phyloP scores from a whole-genome alignment of 495 filamentous ascomycete species.

The Lepraria neglecta region DNA sequence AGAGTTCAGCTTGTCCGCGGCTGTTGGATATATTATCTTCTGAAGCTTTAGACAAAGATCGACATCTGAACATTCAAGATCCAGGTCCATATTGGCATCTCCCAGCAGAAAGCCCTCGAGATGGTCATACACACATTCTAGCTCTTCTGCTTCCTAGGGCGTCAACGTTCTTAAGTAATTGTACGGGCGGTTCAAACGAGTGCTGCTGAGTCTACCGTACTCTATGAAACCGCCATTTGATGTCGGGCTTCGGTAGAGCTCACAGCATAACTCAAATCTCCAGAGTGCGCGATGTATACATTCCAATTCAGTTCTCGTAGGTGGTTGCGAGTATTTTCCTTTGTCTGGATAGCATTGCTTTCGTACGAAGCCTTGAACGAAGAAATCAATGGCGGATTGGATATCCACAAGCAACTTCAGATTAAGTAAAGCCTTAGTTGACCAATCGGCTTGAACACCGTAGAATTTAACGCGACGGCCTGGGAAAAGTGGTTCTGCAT shows the following conservation, averaged over 20 bases:
- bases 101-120: not conserved
- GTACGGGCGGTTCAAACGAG: not conserved
- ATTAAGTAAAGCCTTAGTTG: not conserved
- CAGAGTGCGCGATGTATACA: not conserved
- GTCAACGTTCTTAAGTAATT: not conserved
- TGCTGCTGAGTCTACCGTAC: too few relatives aligned
- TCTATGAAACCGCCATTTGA: not conserved
- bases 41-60: not conserved
- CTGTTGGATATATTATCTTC: not conserved
- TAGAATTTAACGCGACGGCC: not conserved
- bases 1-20: not conserved
- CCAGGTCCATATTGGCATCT: not conserved
- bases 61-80: not conserved
- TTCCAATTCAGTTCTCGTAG: not conserved
- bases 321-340: not conserved
- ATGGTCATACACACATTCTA: not conserved
- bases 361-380: not conserved
- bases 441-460: not conserved
- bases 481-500: not conserved
- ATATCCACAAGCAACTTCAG: not conserved
- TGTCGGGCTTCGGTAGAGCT: not conserved
- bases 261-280: not conserved
- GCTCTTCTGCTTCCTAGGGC: not conserved
- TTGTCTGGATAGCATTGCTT: not conserved
- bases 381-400: not conserved